Evolutionary conservation across 2,329 filamentous ascomycete species (phyloP).

Genomic region (Phialophora chinensis): DNA sequence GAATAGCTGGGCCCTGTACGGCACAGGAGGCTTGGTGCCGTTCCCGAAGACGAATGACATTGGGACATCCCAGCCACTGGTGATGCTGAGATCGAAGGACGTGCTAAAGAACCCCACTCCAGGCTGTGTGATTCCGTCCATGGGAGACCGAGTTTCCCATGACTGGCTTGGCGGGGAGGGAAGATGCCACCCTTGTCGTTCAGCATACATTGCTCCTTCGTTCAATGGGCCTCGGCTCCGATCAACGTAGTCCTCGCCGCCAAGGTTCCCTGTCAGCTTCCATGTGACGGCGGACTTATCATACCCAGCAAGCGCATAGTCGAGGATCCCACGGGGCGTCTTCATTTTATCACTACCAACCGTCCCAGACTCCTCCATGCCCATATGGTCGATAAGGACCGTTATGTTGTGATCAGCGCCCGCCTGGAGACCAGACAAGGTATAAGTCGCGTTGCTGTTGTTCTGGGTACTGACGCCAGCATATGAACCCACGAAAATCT

Average conservation of each 20-base stretch:
- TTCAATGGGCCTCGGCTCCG: conserved; percentile 61
- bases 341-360: conserved; percentile 68
- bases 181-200: conserved; percentile 63
- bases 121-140: conserved; percentile 50
- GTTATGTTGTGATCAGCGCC: conserved; percentile 68
- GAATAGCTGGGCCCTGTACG: conserved; percentile 69
- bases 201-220: conserved; percentile 62
- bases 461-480: conserved; percentile 59
- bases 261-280: conserved; percentile 66
- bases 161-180: conserved; percentile 43
- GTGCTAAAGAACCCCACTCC: conserved; percentile 62
- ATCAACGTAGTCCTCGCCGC: conserved; percentile 62
- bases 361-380: conserved; percentile 69
- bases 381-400: conserved; percentile 74
- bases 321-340: conserved; percentile 62
- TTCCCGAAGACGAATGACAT: conserved; percentile 57
- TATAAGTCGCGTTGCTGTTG: conserved; percentile 63
- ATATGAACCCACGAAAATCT: conserved; percentile 68
- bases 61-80: conserved; percentile 60
- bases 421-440: conserved; percentile 56
- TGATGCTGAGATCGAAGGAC: conserved; percentile 58
- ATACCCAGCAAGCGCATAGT: conserved; percentile 50
- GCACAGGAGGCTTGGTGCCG: conserved; percentile 29
- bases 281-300: conserved; percentile 50
- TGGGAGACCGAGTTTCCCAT: conserved; percentile 47